Conservation (phyloP, 768 basidiomycete species). For the Naematelia aurantialba region DNA sequence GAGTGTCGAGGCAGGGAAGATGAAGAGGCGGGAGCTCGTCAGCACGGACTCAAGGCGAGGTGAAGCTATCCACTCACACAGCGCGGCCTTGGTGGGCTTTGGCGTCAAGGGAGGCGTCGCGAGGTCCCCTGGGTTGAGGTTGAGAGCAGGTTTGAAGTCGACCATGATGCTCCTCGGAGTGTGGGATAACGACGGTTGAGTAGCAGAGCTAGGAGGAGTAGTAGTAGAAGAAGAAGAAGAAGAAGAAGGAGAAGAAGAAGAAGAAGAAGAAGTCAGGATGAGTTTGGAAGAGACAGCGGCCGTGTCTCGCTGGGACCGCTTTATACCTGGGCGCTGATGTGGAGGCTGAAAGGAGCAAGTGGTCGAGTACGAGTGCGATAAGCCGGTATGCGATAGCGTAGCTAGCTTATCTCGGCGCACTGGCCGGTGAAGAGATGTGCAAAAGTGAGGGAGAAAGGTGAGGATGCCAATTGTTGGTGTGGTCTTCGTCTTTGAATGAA, state of each 20-base stretch:
- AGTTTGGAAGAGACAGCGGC: neutral
- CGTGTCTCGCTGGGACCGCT: neutral
- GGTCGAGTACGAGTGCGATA: neutral
- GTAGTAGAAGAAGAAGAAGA: too few species aligned
- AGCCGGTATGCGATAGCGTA: neutral
- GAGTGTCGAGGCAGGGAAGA: neutral
- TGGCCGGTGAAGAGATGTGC: neutral
- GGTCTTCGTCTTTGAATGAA: neutral
- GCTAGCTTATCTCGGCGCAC: neutral
- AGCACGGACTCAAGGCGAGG: too few species aligned
- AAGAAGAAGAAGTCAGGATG: too few species aligned
- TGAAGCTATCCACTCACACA: constrained; percentile 2
- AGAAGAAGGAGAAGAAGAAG: too few species aligned
- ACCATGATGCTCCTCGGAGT: neutral
- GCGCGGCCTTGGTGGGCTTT: constrained; percentile 5
- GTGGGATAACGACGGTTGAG: too few species aligned
- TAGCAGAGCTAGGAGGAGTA: too few species aligned
- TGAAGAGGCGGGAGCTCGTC: neutral
- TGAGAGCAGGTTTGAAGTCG: constrained; percentile 9
- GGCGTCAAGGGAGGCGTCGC: constrained; percentile 23
- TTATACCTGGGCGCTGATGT: neutral
- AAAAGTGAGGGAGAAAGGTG: neutral
- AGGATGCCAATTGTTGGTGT: neutral
- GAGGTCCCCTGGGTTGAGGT: constrained; percentile 8
- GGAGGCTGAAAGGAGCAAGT: neutral